A percentile compares a stretch with the other conserved stretches of the same genome.
These are phyloP conservation scores for Brassica nigra DNA, from an alignment of 345 rosid genomes.

Conservation along the genomic window DNA sequence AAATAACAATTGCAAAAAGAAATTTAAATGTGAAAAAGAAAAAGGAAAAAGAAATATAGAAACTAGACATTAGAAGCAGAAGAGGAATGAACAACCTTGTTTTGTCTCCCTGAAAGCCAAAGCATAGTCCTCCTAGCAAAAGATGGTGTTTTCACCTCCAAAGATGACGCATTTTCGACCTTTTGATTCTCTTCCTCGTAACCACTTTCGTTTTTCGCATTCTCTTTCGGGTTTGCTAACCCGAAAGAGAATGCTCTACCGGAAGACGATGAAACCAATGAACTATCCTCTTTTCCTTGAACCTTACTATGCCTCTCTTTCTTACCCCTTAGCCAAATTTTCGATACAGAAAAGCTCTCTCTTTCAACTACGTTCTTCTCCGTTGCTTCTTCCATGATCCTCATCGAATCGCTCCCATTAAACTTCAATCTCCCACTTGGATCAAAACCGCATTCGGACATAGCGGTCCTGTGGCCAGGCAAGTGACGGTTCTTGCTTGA, in stretches of 20 bases:
- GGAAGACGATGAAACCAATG: constrained; percentile 42
- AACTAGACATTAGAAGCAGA: constrained; percentile 50
- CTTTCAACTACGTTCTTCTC: constrained; percentile 39
- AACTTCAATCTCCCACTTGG: constrained; percentile 61
- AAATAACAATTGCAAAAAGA: constrained; percentile 19
- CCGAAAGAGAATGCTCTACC: constrained; percentile 67
- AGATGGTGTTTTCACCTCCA: constrained; percentile 68
- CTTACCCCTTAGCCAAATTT: constrained; percentile 82
- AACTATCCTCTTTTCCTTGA: constrained; percentile 35
- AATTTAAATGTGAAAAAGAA: background rate
- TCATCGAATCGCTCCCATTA: constrained; percentile 36
- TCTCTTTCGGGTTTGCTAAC: constrained; percentile 25
- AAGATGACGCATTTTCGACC: constrained; percentile 33
- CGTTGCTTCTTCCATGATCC: constrained; percentile 28
- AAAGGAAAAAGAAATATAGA: background rate
- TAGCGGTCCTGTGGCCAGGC: constrained; percentile 62
- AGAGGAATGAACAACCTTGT: constrained; percentile 88
- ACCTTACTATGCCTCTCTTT: constrained; percentile 50
- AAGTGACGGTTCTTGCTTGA: constrained; percentile 41
- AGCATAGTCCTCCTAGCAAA: constrained; percentile 92
- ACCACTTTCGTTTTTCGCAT: constrained; percentile 46
- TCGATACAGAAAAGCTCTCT: constrained; percentile 88
- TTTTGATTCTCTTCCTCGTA: constrained; percentile 35
- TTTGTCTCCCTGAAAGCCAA: constrained; percentile 89
- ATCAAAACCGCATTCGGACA: constrained; percentile 49